These are phyloP conservation scores for Chaetomium fimeti DNA, from an alignment of 495 filamentous ascomycete genomes.

Conservation along the genomic window DNA sequence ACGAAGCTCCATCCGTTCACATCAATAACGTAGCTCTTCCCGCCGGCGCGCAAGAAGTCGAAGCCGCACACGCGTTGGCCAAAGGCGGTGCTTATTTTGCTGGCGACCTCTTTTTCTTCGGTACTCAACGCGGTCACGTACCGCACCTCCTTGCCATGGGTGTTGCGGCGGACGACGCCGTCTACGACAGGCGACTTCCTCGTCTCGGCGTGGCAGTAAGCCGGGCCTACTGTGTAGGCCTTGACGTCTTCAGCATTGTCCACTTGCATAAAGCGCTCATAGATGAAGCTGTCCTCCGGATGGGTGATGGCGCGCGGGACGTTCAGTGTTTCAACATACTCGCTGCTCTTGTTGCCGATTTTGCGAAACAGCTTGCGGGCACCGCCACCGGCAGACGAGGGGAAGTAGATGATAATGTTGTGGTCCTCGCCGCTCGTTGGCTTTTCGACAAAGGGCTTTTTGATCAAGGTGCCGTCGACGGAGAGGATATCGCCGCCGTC, in stretches of 20 bases:
- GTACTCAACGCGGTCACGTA: slow-evolving; percentile 82
- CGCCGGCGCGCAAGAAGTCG: slow-evolving; percentile 82
- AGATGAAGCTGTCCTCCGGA: slow-evolving; percentile 77
- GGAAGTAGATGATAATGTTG: slow-evolving; percentile 97
- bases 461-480: slow-evolving; percentile 77
- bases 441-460: slow-evolving; percentile 97
- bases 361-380: slow-evolving; percentile 93
- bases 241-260: slow-evolving; percentile 98
- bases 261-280: slow-evolving; percentile 93
- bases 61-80: slow-evolving; percentile 96
- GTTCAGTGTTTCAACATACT: slow-evolving; percentile 73
- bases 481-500: slow-evolving; percentile 84
- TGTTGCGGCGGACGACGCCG: slow-evolving; percentile 91
- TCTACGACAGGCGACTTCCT: slow-evolving; percentile 96
- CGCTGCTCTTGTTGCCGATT: slow-evolving; percentile 96
- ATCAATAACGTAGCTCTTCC: slow-evolving; percentile 95
- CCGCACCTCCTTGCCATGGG: slow-evolving; percentile 92
- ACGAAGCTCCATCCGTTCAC: slow-evolving; percentile 99
- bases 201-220: slow-evolving; percentile 95
- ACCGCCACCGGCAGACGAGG: slow-evolving; percentile 77
- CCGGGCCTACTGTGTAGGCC: slow-evolving; percentile 92
- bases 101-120: slow-evolving; percentile 82
- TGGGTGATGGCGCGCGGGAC: slow-evolving; percentile 80
- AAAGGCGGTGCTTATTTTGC: slow-evolving; percentile 87
- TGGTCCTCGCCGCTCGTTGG: slow-evolving; percentile 98